phyloP scores from a whole-genome alignment of 768 basidiomycete genomes.

The Boletus tomentosulus region DNA sequence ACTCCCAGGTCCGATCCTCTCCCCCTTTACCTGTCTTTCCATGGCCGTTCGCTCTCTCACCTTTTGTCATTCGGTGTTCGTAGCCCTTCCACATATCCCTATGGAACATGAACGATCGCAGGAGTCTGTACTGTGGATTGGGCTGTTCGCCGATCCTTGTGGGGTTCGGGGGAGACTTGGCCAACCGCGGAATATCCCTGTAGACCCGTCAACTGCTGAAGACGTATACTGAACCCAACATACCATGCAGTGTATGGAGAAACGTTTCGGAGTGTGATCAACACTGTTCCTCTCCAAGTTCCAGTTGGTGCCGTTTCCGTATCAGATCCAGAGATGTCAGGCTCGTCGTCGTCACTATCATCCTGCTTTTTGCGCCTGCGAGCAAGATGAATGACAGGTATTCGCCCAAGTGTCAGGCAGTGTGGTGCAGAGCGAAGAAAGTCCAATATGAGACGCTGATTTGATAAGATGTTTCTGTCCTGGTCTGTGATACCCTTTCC shows the following conservation, averaged over 20 bases:
- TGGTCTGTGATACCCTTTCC: constrained; percentile 91
- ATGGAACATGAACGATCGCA: constrained; percentile 80
- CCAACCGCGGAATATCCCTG: constrained; percentile 75
- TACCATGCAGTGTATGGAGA: constrained; percentile 86
- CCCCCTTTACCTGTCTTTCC: constrained; percentile 69
- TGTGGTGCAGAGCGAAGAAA: constrained; percentile 74
- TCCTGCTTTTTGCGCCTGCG: constrained; percentile 43
- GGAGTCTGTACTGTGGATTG: constrained; percentile 65
- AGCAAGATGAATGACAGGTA: constrained; percentile 40
- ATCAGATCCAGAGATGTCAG: constrained; percentile 15
- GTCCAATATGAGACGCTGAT: constrained; percentile 77
- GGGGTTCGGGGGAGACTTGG: constrained; percentile 67
- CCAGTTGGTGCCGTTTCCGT: constrained; percentile 2
- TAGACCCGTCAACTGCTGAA: constrained; percentile 3
- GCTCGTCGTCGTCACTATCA: constrained; percentile 42
- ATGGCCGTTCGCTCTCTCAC: constrained; percentile 63
- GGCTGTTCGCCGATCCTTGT: constrained; percentile 39
- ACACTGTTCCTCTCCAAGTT: constrained; percentile 59
- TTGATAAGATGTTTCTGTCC: constrained; percentile 86
- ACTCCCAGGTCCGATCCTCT: constrained; percentile 88
- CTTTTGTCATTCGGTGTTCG: constrained; percentile 92
- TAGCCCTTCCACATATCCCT: constrained; percentile 76
- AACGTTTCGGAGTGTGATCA: constrained; percentile 85
- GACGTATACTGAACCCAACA: constrained; percentile 16
- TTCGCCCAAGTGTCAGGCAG: constrained; percentile 53